Evolutionary conservation across 192 early-diverging fungal genomes (phyloP).

Genomic region (Dissophora ornata): DNA sequence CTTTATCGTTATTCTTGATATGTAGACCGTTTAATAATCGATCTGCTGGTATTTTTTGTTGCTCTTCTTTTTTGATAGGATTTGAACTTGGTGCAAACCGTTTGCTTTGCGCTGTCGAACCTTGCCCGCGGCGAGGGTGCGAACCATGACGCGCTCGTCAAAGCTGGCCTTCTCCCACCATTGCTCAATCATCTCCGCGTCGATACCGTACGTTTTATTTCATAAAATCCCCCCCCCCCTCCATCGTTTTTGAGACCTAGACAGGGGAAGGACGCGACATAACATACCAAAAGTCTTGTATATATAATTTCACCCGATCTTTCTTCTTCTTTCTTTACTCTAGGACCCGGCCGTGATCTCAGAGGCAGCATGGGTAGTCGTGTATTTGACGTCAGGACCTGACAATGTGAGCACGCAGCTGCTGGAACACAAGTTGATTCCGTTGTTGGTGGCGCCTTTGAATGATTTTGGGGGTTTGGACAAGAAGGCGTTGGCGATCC

Average conservation of each 20-base stretch:
- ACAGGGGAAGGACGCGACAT: too few species aligned
- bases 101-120: constrained; percentile 80
- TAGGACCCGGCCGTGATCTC: constrained; percentile 62
- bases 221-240: not conserved
- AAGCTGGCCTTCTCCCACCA: constrained; percentile 55
- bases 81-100: constrained; percentile 66
- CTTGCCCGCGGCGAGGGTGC: constrained; percentile 72
- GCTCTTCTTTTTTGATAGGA: constrained; percentile 38
- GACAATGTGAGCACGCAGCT: constrained; percentile 60
- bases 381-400: constrained; percentile 67
- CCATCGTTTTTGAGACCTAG: too few species aligned
- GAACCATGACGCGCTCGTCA: constrained; percentile 63
- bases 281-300: too few species aligned
- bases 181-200: constrained; percentile 62
- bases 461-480: constrained; percentile 50
- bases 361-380: constrained; percentile 76
- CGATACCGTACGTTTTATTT: constrained; percentile 49
- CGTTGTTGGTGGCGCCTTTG: constrained; percentile 53
- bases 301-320: too few species aligned
- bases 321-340: not conserved
- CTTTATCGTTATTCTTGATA: not conserved
- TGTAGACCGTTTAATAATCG: too few species aligned
- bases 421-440: constrained; percentile 41
- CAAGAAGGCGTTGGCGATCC: constrained; percentile 48
- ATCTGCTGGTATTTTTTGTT: not conserved